Percentiles rank a stretch among this genome's conserved stretches.
Evolutionary conservation across 2,329 filamentous ascomycete species (phyloP).

Genomic region (Mycosphaerelloides madeirae): DNA sequence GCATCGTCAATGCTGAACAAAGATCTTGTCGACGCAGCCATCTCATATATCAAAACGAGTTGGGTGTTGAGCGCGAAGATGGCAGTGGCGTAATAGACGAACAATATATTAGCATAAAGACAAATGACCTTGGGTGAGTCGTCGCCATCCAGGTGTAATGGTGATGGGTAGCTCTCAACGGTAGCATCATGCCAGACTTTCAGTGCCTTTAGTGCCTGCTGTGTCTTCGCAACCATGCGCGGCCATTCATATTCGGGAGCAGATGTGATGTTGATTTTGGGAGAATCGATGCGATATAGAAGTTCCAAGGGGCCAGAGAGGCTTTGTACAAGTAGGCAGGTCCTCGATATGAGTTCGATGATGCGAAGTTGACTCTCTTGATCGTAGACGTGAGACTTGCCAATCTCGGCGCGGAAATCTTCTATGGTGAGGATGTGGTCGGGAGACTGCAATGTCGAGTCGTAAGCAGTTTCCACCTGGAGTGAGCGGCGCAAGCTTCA

Average conservation of each 20-base stretch:
- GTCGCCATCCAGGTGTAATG: slow-evolving; percentile 6
- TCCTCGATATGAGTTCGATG: slow-evolving; percentile 1
- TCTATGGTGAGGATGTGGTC: background rate
- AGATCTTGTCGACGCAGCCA: background rate
- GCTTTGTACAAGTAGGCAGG: slow-evolving; percentile 3
- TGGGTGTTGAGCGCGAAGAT: slow-evolving; percentile 6
- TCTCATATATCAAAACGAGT: slow-evolving; percentile 5
- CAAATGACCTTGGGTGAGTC: slow-evolving; percentile 7
- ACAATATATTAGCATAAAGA: slow-evolving; percentile 11
- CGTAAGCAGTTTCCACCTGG: too few species aligned
- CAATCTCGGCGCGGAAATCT: slow-evolving; percentile 8
- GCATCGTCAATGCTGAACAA: slow-evolving; percentile 5
- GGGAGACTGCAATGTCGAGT: too few species aligned
- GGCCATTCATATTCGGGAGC: background rate
- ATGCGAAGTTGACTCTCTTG: slow-evolving; percentile 4
- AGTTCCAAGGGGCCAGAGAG: background rate
- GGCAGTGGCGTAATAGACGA: slow-evolving; percentile 5
- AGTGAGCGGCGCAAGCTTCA: too few species aligned
- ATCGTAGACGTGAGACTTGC: slow-evolving; percentile 6
- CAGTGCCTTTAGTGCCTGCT: background rate
- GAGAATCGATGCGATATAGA: too few species aligned
- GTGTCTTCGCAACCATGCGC: background rate
- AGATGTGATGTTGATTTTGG: too few species aligned
- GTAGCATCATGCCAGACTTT: slow-evolving; percentile 5
- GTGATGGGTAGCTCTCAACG: slow-evolving; percentile 3